A percentile compares a stretch with the other conserved stretches of the same genome.
Conservation (phyloP, 202 grass and related monocot species). For the Carex sylvatica region DNA sequence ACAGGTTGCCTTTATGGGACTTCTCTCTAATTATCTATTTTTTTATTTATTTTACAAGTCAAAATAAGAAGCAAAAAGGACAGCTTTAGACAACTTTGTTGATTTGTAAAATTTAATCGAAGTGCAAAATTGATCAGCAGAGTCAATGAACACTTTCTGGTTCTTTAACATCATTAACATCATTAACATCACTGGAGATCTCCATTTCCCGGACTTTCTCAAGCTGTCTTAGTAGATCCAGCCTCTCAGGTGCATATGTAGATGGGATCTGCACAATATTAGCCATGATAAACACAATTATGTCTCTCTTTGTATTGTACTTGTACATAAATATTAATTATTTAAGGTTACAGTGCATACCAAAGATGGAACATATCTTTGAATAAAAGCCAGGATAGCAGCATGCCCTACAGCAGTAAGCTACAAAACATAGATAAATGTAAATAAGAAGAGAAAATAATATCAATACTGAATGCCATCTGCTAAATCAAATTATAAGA, state of each 20-base stretch:
- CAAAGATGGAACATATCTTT: constrained; percentile 95
- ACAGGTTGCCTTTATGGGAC: background rate
- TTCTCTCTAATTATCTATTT: background rate
- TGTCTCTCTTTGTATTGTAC: background rate
- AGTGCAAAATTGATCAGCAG: constrained; percentile 1
- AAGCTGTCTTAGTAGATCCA: constrained; percentile 93
- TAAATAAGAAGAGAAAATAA: constrained; percentile 20
- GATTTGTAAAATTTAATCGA: background rate
- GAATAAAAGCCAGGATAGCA: constrained; percentile 98
- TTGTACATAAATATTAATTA: background rate
- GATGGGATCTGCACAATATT: constrained; percentile 78
- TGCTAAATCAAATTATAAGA: background rate
- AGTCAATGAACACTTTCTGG: constrained; percentile 33
- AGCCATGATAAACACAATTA: background rate
- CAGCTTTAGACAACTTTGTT: background rate
- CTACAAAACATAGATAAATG: constrained; percentile 38
- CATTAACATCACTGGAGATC: constrained; percentile 35
- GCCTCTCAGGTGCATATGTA: constrained; percentile 92
- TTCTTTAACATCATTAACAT: constrained; percentile 38
- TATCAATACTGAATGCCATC: background rate
- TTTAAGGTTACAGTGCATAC: constrained; percentile 41
- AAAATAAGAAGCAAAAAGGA: background rate
- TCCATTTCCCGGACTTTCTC: constrained; percentile 94
- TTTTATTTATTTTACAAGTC: background rate
- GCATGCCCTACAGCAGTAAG: constrained; percentile 96